Base-by-base conservation (phyloP, 805 yeast genomes). In the Naumovozyma castellii region DNA sequence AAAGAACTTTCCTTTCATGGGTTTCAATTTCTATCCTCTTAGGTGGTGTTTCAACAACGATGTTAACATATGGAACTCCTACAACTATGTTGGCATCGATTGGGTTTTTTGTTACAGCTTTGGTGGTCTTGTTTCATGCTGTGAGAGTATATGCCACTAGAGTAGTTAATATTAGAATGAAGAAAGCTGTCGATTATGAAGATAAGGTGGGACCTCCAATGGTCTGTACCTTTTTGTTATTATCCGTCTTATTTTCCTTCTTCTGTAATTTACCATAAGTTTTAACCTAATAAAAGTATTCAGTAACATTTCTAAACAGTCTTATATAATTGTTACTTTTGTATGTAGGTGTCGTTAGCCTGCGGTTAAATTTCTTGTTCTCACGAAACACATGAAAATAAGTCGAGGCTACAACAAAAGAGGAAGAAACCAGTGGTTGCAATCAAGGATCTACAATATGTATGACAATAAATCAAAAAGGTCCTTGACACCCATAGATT, bases 1-100 rank as follows among this genome's bases (percentile, higher is more conserved):
- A 92, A 63, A 78, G 98, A 66, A 92, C 98, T 0, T 90, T 80
- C 56, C 69, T 92, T 46, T 76, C 94, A 32, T 92, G 98, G 98
- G 66, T 90, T 41, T 88, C 95, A 32, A 85, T 92, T 50, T 84
- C 92, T 6, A 76, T 92, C 69, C 69, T 90, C 33, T 69, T 92
- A 42, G 87, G 92, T 34, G 94, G 90, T 36, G 83, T 95, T 32
- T 94, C 96, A 1, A 83, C 87, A 6, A 74, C 95, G 0, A 70
- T 92, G 49, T 68, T 90, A 50, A 83, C 84, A 47, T 92, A 82
- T 62, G 97, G 98, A 48, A 78, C 79, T 46, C 66, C 68, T 14
- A 69, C 82, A 6, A 78, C 94, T 0, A 71, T 87, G 52, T 71
- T 84, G 33, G 92, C 95, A 0, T 79, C 95, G 1, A 69, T 86